Evolutionary conservation across 1,284 basidiomycete species (phyloP), one percentile per base, ranked within the genome.

Genomic region (Boletus sp.): DNA sequence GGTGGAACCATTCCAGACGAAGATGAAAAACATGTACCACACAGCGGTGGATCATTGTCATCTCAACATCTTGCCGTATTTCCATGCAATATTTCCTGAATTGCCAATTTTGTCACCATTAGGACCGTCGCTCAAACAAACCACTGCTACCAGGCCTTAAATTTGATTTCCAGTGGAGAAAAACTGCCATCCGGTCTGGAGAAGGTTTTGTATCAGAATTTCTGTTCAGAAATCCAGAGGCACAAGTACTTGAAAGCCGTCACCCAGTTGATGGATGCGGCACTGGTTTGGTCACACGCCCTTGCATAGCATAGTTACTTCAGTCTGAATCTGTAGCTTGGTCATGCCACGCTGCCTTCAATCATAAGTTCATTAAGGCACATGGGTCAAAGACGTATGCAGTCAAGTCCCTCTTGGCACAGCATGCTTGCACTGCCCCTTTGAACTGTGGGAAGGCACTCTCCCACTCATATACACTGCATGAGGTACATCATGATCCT

Each of bases 21-120:
- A 64, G 6, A 53, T 50, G 35, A 60, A 64, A n/a, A 67, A 60
- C 48, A 72, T 81, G 1, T 81, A 83, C 28, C 89, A 85, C 67
- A 87, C 88, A 0, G 80, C 93, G 0, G 83, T 89, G 1, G 95
- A 97, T 68, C 81, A 91, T 61, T 87, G 95, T 7, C 80, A 83
- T 3, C 77, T 96, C 21, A 80, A 85, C 14, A 79, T 91, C 28
- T 77, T 96, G n/a, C 91, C 93, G 0, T 96, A 96, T 77, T 89
- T 97, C 65, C 86, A 96, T 72, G 81, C 85, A n/a, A 56, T 77
- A 0, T 87, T 88, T 67, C 79, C 83, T 4, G 62, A 68, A 33
- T 23, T 37, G 1, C 37, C 56, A 1, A 25, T 43, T 17, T 49
- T 54, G 3, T 46, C 66, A 3, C 61, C 68, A 11, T 52, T 49